A percentile compares a stretch with the other conserved stretches of the same genome.
phyloP scores from a whole-genome alignment of 306 rosid genomes.

The Vicia sativa region DNA sequence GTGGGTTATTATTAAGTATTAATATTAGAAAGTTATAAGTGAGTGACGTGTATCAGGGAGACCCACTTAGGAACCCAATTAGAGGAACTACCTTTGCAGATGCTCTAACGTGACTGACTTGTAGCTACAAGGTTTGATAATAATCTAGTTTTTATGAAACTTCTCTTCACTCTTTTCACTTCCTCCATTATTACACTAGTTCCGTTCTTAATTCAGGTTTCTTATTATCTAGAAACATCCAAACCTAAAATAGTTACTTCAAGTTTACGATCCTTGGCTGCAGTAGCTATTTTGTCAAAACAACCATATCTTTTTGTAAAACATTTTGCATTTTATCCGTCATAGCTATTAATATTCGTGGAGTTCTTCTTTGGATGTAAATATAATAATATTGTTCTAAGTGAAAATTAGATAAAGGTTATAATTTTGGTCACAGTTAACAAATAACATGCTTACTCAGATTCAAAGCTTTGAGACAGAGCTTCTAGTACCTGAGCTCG shows the following conservation, averaged over 20 bases:
- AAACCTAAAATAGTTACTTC: constrained; percentile 25
- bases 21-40: too few relatives aligned
- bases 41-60: too few relatives aligned
- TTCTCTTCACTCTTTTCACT: neutral
- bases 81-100: too few relatives aligned
- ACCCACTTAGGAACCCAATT: too few relatives aligned
- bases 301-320: constrained; percentile 12
- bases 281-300: neutral
- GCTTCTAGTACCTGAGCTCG: constrained; percentile 69
- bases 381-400: neutral
- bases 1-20: too few relatives aligned
- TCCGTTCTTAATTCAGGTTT: constrained; percentile 12
- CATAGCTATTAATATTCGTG: neutral
- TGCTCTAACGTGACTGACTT: too few relatives aligned
- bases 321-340: neutral
- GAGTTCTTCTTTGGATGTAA: neutral
- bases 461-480: constrained; percentile 92
- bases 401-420: neutral
- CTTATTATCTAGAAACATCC: constrained; percentile 7
- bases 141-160: neutral
- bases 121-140: too few relatives aligned
- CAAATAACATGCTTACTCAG: constrained; percentile 43
- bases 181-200: neutral
- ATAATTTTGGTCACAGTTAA: constrained; percentile 21
- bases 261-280: neutral